A percentile compares a stretch with the other conserved stretches of the same genome.
Conservation (phyloP, 352 stramenopile genomes). For the Globisporangium mamillatum region DNA sequence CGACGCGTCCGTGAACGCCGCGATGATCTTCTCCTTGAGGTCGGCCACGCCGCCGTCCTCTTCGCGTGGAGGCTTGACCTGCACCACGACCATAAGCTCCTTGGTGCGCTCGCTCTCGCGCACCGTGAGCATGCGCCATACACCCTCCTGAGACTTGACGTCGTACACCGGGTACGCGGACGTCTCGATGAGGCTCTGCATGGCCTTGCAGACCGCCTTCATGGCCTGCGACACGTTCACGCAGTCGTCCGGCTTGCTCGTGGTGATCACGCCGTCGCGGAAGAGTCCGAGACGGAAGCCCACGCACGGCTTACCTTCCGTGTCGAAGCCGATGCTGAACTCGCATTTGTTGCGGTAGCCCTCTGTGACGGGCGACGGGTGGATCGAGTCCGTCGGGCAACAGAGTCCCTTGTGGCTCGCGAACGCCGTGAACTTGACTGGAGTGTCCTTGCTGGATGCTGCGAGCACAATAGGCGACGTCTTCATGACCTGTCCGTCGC, state of each 20-base stretch:
- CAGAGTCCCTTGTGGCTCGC: constrained; percentile 81
- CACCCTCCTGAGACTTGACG: constrained; percentile 59
- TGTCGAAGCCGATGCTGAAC: constrained; percentile 93
- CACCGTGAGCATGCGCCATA: constrained; percentile 80
- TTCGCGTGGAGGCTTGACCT: constrained; percentile 49
- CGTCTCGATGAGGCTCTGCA: constrained; percentile 62
- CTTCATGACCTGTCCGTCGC: constrained; percentile 32
- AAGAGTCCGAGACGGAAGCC: constrained; percentile 88
- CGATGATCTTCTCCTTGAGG: constrained; percentile 44
- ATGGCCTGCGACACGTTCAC: constrained; percentile 79
- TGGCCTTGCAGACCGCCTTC: constrained; percentile 68
- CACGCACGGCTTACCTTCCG: constrained; percentile 67
- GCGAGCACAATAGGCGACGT: constrained; percentile 30
- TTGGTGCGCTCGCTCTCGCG: constrained; percentile 61
- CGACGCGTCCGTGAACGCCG: constrained; percentile 38
- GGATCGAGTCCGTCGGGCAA: constrained; percentile 86
- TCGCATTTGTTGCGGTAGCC: constrained; percentile 98
- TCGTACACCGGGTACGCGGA: constrained; percentile 68
- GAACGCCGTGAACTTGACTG: constrained; percentile 44
- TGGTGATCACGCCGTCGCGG: constrained; percentile 69
- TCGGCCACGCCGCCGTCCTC: constrained; percentile 33
- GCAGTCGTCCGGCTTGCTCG: constrained; percentile 64
- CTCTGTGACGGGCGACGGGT: constrained; percentile 76
- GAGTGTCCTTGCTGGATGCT: background rate
- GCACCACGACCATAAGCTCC: constrained; percentile 79